phyloP scores from a whole-genome alignment of 2,329 filamentous ascomycete species.

The Thielaviopsis populi region DNA sequence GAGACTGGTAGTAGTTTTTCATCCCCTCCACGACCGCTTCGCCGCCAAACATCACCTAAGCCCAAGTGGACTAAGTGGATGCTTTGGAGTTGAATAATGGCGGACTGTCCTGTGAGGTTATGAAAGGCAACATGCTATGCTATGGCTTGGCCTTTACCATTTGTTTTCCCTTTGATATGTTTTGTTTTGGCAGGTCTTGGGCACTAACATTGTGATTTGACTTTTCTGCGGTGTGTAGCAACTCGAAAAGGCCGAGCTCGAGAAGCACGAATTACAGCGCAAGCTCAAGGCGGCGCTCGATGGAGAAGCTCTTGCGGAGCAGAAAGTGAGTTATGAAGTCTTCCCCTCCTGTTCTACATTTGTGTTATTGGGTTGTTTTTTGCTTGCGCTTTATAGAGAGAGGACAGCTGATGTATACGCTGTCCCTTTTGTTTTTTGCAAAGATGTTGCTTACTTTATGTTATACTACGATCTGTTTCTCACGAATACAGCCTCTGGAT shows the following conservation, averaged over 20 bases:
- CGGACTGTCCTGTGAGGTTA: background rate
- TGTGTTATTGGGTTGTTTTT: background rate
- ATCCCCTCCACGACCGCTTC: background rate
- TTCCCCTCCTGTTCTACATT: background rate
- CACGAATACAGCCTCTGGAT: background rate
- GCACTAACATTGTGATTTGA: conserved; percentile 4
- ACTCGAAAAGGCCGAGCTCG: conserved; percentile 42
- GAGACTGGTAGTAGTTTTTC: background rate
- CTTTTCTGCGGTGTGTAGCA: conserved; percentile 28
- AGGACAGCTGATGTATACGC: background rate
- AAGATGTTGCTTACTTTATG: background rate
- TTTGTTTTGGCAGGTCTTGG: background rate
- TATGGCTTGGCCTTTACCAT: background rate
- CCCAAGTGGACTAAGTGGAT: background rate
- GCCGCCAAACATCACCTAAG: background rate
- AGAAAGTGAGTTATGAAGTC: conserved; percentile 33
- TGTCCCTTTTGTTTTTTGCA: background rate
- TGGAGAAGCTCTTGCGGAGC: conserved; percentile 33
- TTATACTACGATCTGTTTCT: background rate
- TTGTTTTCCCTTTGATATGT: background rate
- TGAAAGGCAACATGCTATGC: background rate
- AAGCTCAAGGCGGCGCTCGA: conserved; percentile 38
- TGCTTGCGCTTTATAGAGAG: background rate
- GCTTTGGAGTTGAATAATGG: background rate
- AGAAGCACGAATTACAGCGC: conserved; percentile 40